phyloP scores from a whole-genome alignment of 2,329 filamentous ascomycete genomes.

The Penicillium corylophilum region DNA sequence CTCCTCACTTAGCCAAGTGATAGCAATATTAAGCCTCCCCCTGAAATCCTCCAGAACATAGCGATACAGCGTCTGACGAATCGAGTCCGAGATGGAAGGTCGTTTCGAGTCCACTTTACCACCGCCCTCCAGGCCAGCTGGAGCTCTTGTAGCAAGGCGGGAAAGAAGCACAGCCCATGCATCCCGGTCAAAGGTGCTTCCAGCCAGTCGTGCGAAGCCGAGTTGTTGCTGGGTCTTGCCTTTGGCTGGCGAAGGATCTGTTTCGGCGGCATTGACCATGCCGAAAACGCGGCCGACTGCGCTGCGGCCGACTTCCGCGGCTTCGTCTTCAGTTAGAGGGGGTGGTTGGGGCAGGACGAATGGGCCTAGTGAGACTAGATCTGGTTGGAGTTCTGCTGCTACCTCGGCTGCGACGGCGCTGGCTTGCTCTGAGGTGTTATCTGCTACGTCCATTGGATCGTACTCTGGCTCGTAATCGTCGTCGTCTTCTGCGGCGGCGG shows the following conservation, averaged over 20 bases:
- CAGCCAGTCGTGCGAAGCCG: constrained; percentile 81
- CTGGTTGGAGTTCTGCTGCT: constrained; percentile 67
- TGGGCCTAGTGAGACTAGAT: constrained; percentile 62
- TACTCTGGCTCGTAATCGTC: constrained; percentile 93
- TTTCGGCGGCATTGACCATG: constrained; percentile 72
- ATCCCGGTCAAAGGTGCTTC: constrained; percentile 78
- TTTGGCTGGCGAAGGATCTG: constrained; percentile 58
- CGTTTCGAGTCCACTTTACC: constrained; percentile 29
- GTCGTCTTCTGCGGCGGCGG: constrained; percentile 62
- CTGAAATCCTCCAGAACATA: constrained; percentile 93
- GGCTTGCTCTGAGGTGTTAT: constrained; percentile 39
- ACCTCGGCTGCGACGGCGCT: constrained; percentile 77
- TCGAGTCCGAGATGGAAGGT: constrained; percentile 56
- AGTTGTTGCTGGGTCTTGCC: constrained; percentile 52
- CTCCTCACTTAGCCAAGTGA: constrained; percentile 94
- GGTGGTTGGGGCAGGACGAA: constrained; percentile 79
- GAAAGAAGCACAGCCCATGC: constrained; percentile 89
- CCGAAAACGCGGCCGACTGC: constrained; percentile 75
- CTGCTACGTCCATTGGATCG: constrained; percentile 61
- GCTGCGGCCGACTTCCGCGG: constrained; percentile 70
- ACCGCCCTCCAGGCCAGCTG: constrained; percentile 64
- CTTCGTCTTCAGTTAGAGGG: constrained; percentile 68
- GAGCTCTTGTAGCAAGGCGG: constrained; percentile 77
- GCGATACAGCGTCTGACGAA: constrained; percentile 76
- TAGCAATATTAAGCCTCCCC: constrained; percentile 81